These are phyloP conservation scores for Phaeosphaeriaceae sp. DNA, from an alignment of 2,329 filamentous ascomycete species.

Conservation along the genomic window DNA sequence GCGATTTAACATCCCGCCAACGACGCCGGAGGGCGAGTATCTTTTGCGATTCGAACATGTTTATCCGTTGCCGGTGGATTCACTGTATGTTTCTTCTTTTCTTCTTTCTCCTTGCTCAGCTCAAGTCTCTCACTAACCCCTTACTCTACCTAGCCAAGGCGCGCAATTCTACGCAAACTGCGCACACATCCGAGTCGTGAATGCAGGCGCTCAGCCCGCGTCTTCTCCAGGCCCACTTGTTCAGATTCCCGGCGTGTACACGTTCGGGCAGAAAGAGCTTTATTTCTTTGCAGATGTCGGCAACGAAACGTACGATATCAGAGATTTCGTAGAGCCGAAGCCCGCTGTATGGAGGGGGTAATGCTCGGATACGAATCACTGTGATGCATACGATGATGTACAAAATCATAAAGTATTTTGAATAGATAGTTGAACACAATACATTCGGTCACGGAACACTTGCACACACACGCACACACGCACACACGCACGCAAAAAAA, in stretches of 20 bases:
- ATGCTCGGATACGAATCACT: too few species aligned
- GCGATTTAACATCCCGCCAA: not conserved
- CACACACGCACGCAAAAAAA: too few species aligned
- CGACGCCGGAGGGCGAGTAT: constrained; percentile 18
- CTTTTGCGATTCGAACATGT: constrained; percentile 21
- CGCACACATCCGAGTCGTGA: constrained; percentile 18
- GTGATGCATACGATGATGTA: too few species aligned
- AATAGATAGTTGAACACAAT: too few species aligned
- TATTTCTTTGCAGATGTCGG: constrained; percentile 24
- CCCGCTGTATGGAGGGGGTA: not conserved
- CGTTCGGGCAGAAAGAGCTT: constrained; percentile 16
- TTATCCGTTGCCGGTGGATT: constrained; percentile 17
- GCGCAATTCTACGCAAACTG: constrained; percentile 21
- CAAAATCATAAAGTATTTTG: too few species aligned
- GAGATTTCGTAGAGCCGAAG: constrained; percentile 20
- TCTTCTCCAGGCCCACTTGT: constrained; percentile 5
- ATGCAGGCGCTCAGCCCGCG: not conserved
- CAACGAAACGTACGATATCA: constrained; percentile 24
- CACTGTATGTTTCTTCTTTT: constrained; percentile 8
- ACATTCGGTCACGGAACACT: too few species aligned
- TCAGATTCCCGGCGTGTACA: constrained; percentile 19
- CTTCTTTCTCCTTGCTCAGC: too few species aligned
- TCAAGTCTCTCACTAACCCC: too few species aligned
- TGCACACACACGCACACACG: too few species aligned
- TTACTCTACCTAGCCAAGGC: constrained; percentile 17